Evolutionary conservation across 2,329 filamentous ascomycete genomes (phyloP).

Genomic region (Pyrenophora seminiperda): DNA sequence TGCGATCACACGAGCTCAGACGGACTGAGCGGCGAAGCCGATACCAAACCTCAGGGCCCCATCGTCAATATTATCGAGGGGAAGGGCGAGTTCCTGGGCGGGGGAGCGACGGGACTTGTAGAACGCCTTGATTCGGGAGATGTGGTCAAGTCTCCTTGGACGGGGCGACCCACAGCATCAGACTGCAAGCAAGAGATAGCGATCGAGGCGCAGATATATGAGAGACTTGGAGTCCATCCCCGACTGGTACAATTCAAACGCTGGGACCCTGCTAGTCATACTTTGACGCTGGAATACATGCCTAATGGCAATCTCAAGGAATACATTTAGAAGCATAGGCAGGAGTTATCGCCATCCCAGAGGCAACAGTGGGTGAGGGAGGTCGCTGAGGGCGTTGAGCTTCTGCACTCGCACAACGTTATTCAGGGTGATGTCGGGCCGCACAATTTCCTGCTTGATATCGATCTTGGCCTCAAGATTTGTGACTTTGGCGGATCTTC

Average conservation of each 20-base stretch:
- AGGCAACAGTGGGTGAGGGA: constrained; percentile 7
- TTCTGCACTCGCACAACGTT: constrained; percentile 5
- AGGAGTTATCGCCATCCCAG: constrained; percentile 2
- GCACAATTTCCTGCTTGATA: constrained; percentile 7
- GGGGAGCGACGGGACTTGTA: not conserved
- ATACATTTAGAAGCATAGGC: constrained; percentile 2
- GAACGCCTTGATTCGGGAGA: not conserved
- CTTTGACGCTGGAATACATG: constrained; percentile 10
- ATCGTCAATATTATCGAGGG: not conserved
- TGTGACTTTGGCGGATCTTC: constrained; percentile 8
- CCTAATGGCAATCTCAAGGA: constrained; percentile 7
- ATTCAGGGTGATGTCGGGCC: constrained; percentile 8
- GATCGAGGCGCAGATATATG: not conserved
- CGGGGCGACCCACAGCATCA: not conserved
- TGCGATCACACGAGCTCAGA: not conserved
- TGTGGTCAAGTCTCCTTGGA: not conserved
- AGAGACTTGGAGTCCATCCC: not conserved
- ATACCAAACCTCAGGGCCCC: not conserved
- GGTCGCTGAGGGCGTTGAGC: constrained; percentile 4
- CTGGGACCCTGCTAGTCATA: not conserved
- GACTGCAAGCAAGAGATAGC: not conserved
- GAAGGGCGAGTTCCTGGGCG: not conserved
- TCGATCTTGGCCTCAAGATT: constrained; percentile 3
- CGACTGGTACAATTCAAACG: not conserved
- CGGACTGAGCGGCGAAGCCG: not conserved